phyloP scores from a whole-genome alignment of 176 grass and related monocot genomes.

The Juncus effusus region DNA sequence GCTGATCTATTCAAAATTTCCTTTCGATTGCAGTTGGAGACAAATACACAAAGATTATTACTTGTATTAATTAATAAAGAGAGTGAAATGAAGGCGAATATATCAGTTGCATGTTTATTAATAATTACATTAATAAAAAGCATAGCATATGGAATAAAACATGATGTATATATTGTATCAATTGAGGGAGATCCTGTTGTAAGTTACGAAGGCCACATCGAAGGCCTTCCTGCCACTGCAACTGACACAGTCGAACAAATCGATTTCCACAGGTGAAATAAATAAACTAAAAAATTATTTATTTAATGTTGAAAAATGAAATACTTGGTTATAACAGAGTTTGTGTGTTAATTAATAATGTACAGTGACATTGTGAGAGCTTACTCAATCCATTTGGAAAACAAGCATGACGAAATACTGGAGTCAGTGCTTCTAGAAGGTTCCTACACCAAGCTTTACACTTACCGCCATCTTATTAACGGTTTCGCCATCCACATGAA shows the following conservation, averaged over 20 bases:
- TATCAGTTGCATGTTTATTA: constrained; percentile 34
- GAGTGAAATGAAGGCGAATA: constrained; percentile 47
- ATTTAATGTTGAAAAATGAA: no score
- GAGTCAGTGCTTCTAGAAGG: constrained; percentile 81
- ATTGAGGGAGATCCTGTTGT: constrained; percentile 86
- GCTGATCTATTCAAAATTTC: no score
- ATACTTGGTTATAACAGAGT: background rate
- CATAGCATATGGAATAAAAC: constrained; percentile 40
- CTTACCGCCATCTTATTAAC: constrained; percentile 93
- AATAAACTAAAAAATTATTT: no score
- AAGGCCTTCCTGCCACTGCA: constrained; percentile 69
- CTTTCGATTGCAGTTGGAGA: constrained; percentile 22
- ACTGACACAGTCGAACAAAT: constrained; percentile 63
- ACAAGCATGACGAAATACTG: constrained; percentile 73
- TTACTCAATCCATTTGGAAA: constrained; percentile 77
- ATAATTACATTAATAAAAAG: constrained; percentile 38
- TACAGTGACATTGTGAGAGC: constrained; percentile 76
- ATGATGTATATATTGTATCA: constrained; percentile 90
- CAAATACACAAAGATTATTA: constrained; percentile 1
- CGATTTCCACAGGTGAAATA: constrained; percentile 61
- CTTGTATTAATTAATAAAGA: background rate
- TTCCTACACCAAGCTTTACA: constrained; percentile 88
- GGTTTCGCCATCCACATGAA: constrained; percentile 96
- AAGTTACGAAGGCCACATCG: constrained; percentile 59
- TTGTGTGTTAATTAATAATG: constrained; percentile 17